phyloP scores from a whole-genome alignment of 345 rosid species.

The Rhodomyrtus tomentosa region DNA sequence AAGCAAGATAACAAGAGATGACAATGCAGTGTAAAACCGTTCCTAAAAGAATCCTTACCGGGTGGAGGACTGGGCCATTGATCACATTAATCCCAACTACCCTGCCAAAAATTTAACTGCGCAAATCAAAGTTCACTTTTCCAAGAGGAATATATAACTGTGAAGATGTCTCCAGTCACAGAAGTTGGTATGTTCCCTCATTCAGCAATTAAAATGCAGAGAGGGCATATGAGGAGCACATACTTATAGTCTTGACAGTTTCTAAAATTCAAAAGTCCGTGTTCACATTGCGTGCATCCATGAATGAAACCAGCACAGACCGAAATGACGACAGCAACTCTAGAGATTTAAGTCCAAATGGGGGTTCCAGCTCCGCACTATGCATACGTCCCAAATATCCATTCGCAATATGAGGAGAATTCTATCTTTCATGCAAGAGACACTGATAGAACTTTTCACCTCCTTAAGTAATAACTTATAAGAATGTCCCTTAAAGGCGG shows the following conservation, averaged over 20 bases:
- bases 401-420: background rate
- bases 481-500: background rate
- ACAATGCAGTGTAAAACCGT: background rate
- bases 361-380: background rate
- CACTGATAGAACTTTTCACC: background rate
- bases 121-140: constrained; percentile 6
- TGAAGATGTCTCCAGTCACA: background rate
- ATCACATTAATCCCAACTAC: constrained; percentile 60
- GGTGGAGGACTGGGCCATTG: constrained; percentile 82
- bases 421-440: background rate
- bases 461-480: background rate
- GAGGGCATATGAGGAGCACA: background rate
- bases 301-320: background rate
- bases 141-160: background rate
- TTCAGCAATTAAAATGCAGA: background rate
- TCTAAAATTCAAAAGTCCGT: background rate
- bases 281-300: background rate
- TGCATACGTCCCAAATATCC: background rate
- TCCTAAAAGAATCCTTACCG: constrained; percentile 33
- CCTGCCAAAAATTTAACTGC: constrained; percentile 37
- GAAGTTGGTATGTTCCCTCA: background rate
- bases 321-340: background rate
- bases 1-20: background rate
- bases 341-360: background rate
- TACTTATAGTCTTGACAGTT: background rate